phyloP scores from a whole-genome alignment of 306 rosid species.

The Astragalus membranaceus region DNA sequence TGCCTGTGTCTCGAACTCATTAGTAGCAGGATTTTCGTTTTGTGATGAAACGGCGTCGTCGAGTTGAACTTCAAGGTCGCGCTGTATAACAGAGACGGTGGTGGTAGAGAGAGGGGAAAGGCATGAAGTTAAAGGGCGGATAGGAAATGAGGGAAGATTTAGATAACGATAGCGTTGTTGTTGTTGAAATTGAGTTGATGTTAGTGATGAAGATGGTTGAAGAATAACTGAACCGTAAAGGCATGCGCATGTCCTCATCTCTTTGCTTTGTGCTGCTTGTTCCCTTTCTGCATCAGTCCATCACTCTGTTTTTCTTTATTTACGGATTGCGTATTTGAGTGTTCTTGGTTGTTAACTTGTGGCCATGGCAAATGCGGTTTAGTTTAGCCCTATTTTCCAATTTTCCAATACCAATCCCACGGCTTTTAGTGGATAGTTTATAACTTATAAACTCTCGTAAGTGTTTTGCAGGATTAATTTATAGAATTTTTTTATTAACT shows the following conservation, averaged over 20 bases:
- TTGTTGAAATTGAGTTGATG: slow-evolving; percentile 18
- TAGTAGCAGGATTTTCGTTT: background rate
- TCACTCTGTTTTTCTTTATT: too few species aligned
- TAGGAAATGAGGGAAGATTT: slow-evolving; percentile 13
- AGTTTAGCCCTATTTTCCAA: too few species aligned
- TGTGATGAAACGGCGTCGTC: slow-evolving; percentile 18
- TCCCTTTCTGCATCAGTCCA: background rate
- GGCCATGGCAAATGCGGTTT: background rate
- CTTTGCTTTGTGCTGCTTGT: background rate
- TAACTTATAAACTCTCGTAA: too few species aligned
- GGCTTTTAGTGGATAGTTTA: too few species aligned
- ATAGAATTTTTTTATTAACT: too few species aligned
- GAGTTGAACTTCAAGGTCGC: slow-evolving; percentile 4
- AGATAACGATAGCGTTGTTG: background rate
- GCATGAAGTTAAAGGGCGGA: slow-evolving; percentile 12
- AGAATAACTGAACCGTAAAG: slow-evolving; percentile 27
- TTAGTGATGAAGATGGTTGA: slow-evolving; percentile 14
- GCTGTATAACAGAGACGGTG: slow-evolving; percentile 21
- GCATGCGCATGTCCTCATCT: slow-evolving; percentile 33
- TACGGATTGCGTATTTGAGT: background rate
- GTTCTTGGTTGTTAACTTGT: background rate
- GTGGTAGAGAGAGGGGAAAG: background rate
- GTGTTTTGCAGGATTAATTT: too few species aligned
- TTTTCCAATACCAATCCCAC: too few species aligned
- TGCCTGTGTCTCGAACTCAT: background rate